Evolutionary conservation across 2,329 filamentous ascomycete species (phyloP).

Genomic region (Esteya vermicola): DNA sequence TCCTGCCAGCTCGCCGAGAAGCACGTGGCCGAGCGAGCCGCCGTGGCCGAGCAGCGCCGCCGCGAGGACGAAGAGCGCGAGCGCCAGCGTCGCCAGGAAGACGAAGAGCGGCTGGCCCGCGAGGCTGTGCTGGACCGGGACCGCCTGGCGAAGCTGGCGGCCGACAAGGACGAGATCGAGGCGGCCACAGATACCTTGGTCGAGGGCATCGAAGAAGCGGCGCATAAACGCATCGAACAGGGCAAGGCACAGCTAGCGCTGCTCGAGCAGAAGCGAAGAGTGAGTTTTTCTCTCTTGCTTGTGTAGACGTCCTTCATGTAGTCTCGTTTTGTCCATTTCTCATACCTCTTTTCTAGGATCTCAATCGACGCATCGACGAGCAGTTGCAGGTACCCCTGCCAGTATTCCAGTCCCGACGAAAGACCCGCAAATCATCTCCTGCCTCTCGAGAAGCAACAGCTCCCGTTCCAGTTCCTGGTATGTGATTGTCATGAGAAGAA

Average conservation of each 20-base stretch:
- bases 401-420: constrained; percentile 13
- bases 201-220: constrained; percentile 19
- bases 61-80: constrained; percentile 26
- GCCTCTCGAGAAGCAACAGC: too few relatives aligned
- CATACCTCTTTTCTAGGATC: too few relatives aligned
- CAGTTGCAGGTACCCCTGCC: constrained; percentile 21
- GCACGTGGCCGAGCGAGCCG: constrained; percentile 17
- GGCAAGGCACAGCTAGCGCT: constrained; percentile 18
- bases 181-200: constrained; percentile 21
- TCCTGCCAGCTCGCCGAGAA: constrained; percentile 15
- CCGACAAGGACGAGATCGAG: constrained; percentile 17
- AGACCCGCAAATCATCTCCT: too few relatives aligned
- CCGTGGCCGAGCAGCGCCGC: constrained; percentile 21
- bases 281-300: constrained; percentile 9
- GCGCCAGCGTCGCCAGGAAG: constrained; percentile 20
- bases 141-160: constrained; percentile 15
- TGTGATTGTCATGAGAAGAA: too few relatives aligned
- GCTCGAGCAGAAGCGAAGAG: constrained; percentile 20
- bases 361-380: constrained; percentile 28
- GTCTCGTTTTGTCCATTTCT: too few relatives aligned
- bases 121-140: constrained; percentile 17
- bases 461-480: too few relatives aligned
- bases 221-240: constrained; percentile 15
- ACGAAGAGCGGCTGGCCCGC: constrained; percentile 18
- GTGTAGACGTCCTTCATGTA: background rate